Evolutionary conservation across 139 green algal genomes (phyloP).

Genomic region (Coccomyxa sp.): DNA sequence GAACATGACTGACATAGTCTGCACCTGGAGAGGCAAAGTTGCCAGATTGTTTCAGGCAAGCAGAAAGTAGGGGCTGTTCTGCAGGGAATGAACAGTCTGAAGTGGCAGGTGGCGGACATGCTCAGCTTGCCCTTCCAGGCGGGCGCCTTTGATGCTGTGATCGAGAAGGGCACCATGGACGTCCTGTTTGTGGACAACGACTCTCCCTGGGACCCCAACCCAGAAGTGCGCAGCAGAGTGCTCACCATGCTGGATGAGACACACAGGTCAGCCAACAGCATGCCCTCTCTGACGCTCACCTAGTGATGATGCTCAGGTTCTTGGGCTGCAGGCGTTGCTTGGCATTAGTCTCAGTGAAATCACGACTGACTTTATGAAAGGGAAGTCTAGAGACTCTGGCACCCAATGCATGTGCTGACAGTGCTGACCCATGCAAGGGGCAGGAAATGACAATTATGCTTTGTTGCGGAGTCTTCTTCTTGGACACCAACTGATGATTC

Average conservation of each 20-base stretch:
- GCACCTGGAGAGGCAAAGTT: no score
- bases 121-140: conserved; percentile 34
- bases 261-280: conserved; percentile 10
- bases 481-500: neutral
- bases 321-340: no score
- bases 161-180: conserved; percentile 53
- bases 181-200: conserved; percentile 42
- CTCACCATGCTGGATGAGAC: conserved; percentile 19
- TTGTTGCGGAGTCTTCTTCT: neutral
- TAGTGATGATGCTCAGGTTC: neutral
- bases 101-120: conserved; percentile 48
- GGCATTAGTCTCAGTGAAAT: no score
- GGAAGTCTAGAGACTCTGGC: neutral
- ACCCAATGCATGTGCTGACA: neutral
- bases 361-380: neutral
- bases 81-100: conserved; percentile 1
- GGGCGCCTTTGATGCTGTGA: conserved; percentile 43
- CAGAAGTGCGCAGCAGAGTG: conserved; percentile 18
- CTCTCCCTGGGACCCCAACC: conserved; percentile 30
- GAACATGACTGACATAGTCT: no score
- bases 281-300: neutral
- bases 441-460: neutral
- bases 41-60: no score
- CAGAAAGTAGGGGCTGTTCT: no score
- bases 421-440: neutral